These are phyloP conservation scores for Kurtzmaniella cleridarum DNA, from an alignment of 805 yeast genomes.

Conservation along the genomic window DNA sequence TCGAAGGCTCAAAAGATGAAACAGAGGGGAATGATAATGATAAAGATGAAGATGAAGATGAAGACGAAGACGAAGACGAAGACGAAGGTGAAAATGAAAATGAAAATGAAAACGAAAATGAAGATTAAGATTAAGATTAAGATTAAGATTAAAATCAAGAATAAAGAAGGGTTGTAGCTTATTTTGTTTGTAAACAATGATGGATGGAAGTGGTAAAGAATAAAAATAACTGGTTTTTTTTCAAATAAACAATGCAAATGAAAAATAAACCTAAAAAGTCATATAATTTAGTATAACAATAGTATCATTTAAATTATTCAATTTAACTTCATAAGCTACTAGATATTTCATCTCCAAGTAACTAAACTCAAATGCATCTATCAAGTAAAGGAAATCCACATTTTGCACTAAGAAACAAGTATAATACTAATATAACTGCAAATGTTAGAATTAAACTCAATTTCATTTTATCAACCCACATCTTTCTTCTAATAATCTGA, in stretches of 20 bases:
- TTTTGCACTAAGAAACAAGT: constrained; percentile 43
- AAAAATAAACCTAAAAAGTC: too few relatives aligned
- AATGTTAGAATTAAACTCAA: constrained; percentile 26
- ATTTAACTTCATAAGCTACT: too few relatives aligned
- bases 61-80: constrained; percentile 8
- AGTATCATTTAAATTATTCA: too few relatives aligned
- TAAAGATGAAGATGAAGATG: constrained; percentile 10
- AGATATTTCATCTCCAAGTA: constrained; percentile 2
- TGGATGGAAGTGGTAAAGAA: too few relatives aligned
- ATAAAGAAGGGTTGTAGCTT: too few relatives aligned
- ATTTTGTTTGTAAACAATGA: too few relatives aligned
- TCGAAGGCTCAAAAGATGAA: constrained; percentile 2
- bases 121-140: constrained; percentile 8
- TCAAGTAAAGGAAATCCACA: constrained; percentile 51
- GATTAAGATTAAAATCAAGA: too few relatives aligned
- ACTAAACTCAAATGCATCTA: constrained; percentile 23
- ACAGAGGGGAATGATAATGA: constrained; percentile 5
- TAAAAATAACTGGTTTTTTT: too few relatives aligned
- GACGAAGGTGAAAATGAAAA: constrained; percentile 9
- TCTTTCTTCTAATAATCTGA: constrained; percentile 50
- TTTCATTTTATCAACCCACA: constrained; percentile 65
- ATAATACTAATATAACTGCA: constrained; percentile 24
- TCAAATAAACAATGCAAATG: too few relatives aligned
- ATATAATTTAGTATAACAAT: too few relatives aligned
- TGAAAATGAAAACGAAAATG: constrained; percentile 2